Base-by-base conservation (phyloP, 192 early-diverging fungal species). In the Entrophospora sp. region DNA sequence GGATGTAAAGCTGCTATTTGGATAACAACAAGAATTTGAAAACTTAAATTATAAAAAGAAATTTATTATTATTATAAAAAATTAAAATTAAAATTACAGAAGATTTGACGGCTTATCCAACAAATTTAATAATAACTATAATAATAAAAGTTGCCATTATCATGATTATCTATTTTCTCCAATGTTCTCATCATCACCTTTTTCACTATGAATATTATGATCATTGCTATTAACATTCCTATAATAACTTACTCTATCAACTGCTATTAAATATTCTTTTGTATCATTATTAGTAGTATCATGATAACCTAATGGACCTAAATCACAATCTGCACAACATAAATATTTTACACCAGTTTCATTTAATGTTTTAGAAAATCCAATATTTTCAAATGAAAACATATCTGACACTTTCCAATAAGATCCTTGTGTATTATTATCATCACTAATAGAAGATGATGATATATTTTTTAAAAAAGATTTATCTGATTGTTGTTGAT, bases 1-100 rank as follows among this genome's bases (percentile, higher is more conserved):
- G 95, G 95, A 2, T 98, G 95, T 64, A 87, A 89, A 45, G 78
- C 83, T 0, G 93, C 92, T n/a, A 98, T 98, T 58, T 92, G 91
- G 91, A 77, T 98, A 25, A 90, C 93, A 40, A 77, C 80, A 37
- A 81, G 89, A 20, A 83, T 97, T 27, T 97, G 83, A 81, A 22
- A 12, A 10, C 59, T 5, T 3, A 1, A 46, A n/a, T 49, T n/a
- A n/a, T n/a, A n/a, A n/a, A n/a, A n/a, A n/a, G n/a, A n/a, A n/a
- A n/a, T n/a, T n/a, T n/a, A n/a, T n/a, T n/a, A n/a, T n/a, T n/a
- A n/a, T n/a, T n/a, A n/a, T n/a, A n/a, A n/a, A n/a, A n/a, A n/a
- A n/a, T n/a, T n/a, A n/a, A n/a, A n/a, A n/a, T n/a, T n/a, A n/a
- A n/a, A n/a, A n/a, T n/a, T n/a, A n/a, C n/a, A n/a, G n/a, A n/a